Evolutionary conservation across 805 yeast species (phyloP).

Genomic region (Candida hungchunana): DNA sequence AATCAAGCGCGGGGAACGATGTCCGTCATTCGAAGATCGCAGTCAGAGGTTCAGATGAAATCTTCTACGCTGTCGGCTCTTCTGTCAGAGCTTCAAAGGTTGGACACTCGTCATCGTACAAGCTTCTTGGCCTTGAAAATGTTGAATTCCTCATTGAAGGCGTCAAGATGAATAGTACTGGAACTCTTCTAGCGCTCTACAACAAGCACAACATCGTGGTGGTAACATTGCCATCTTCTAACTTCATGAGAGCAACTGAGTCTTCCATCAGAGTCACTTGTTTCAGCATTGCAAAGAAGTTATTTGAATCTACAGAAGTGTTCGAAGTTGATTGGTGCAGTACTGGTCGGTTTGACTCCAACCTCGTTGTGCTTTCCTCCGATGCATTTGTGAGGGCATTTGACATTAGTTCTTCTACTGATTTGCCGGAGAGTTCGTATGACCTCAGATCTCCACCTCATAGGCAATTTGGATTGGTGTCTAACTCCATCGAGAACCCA

Average conservation of each 20-base stretch:
- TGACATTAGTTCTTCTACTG: conserved; percentile 30
- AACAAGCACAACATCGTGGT: conserved; percentile 31
- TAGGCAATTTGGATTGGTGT: conserved; percentile 18
- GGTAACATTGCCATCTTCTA: conserved; percentile 29
- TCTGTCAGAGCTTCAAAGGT: conserved; percentile 18
- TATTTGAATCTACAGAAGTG: conserved; percentile 28
- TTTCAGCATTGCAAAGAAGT: conserved; percentile 28
- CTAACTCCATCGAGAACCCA: conserved; percentile 20
- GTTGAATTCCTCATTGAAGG: conserved; percentile 31
- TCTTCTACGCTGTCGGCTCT: conserved; percentile 18
- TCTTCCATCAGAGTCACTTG: conserved; percentile 10
- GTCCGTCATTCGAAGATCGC: conserved; percentile 19
- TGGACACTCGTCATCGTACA: conserved; percentile 8
- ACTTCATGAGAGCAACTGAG: conserved; percentile 5
- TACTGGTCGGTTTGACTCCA: conserved; percentile 38
- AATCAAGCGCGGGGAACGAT: neutral
- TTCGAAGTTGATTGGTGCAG: conserved; percentile 42
- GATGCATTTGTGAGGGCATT: conserved; percentile 32
- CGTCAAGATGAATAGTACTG: conserved; percentile 36
- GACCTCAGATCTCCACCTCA: conserved; percentile 19
- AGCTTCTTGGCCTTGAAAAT: conserved; percentile 8
- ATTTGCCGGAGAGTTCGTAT: conserved; percentile 21
- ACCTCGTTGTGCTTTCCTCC: conserved; percentile 37
- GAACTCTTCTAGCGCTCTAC: conserved; percentile 39
- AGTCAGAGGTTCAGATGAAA: conserved; percentile 16